Conservation (phyloP, 371 early-diverging fungal genomes). For the Syncephalastrum contaminatum region DNA sequence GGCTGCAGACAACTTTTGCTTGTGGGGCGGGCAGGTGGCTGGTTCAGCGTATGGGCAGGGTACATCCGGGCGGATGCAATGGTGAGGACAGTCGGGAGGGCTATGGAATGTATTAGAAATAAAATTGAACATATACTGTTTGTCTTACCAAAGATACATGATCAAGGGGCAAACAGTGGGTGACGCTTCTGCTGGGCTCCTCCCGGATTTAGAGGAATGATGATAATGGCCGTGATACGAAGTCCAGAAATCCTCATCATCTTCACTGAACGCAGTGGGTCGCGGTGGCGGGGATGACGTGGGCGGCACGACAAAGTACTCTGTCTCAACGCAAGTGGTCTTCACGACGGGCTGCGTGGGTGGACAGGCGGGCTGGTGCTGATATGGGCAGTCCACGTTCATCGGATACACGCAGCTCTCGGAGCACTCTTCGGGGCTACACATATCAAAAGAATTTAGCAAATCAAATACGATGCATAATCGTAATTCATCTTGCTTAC, state of each 20-base stretch:
- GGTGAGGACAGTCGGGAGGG: constrained; percentile 15
- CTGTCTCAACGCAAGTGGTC: background rate
- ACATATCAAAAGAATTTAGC: background rate
- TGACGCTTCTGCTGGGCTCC: background rate
- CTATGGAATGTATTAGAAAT: constrained; percentile 1
- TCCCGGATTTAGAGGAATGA: background rate
- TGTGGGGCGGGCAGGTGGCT: background rate
- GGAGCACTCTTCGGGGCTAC: constrained; percentile 27
- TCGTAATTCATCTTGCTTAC: constrained; percentile 4
- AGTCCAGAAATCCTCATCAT: background rate
- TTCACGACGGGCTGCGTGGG: background rate
- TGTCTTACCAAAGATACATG: constrained; percentile 14
- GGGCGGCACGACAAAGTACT: background rate
- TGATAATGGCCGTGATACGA: background rate
- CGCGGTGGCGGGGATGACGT: background rate
- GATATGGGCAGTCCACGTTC: constrained; percentile 21
- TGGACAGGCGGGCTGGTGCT: constrained; percentile 17
- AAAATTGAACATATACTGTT: background rate
- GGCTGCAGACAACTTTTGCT: too few relatives aligned
- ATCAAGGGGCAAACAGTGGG: constrained; percentile 9
- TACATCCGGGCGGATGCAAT: constrained; percentile 15
- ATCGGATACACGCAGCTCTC: constrained; percentile 20
- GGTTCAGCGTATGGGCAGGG: constrained; percentile 12
- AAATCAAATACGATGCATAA: background rate
- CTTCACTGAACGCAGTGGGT: background rate